Conservation (phyloP, 2,329 filamentous ascomycete species). For the Colletotrichum destructivum region DNA sequence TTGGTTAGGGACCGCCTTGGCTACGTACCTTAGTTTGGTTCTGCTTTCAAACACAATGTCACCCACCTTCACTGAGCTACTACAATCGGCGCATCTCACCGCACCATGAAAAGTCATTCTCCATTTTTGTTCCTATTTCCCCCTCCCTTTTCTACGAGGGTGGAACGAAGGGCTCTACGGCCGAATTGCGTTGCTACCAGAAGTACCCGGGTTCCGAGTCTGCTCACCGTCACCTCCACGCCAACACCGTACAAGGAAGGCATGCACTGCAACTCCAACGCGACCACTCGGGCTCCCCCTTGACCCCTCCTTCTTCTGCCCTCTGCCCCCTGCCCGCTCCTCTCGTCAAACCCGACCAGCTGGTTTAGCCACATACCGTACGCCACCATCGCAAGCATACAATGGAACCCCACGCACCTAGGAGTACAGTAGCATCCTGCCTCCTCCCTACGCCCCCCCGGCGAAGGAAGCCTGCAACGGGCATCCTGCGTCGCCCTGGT, state of each 20-base stretch:
- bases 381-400: neutral
- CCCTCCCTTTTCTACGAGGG: neutral
- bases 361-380: neutral
- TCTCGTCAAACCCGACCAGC: neutral
- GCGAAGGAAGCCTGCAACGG: slow-evolving; percentile 15
- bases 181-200: neutral
- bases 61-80: neutral
- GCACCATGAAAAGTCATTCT: too few relatives aligned
- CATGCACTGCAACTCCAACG: slow-evolving; percentile 3
- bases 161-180: neutral
- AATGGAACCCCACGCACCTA: slow-evolving; percentile 5
- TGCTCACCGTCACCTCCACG: neutral
- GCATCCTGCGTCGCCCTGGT: slow-evolving; percentile 7
- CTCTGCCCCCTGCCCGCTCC: neutral
- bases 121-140: neutral
- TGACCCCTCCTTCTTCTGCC: neutral
- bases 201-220: neutral
- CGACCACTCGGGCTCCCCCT: neutral
- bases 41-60: neutral
- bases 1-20: neutral
- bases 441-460: too few relatives aligned
- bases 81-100: too few relatives aligned
- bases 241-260: neutral
- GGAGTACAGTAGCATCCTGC: neutral
- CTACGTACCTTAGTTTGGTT: neutral